Evolutionary conservation across 768 basidiomycete species (phyloP).

Genomic region (Podaxis sp.): DNA sequence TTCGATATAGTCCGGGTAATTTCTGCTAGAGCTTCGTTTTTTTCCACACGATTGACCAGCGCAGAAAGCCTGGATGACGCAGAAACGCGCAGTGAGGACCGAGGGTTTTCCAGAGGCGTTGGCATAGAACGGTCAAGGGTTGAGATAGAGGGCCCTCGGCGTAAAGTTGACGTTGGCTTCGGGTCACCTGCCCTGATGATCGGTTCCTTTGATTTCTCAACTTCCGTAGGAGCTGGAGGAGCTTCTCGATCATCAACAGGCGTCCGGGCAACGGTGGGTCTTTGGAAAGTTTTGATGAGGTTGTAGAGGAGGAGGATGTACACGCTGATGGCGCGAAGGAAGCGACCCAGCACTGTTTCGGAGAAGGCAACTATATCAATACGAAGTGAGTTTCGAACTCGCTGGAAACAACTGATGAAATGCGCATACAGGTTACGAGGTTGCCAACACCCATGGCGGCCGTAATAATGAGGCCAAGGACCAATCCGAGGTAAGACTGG

Average conservation of each 20-base stretch:
- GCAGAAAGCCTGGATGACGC: slow-evolving; percentile 9
- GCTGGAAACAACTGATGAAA: slow-evolving; percentile 15
- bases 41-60: slow-evolving; percentile 7
- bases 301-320: slow-evolving; percentile 62
- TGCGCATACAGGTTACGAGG: slow-evolving; percentile 53
- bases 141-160: not conserved
- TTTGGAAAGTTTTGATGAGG: slow-evolving; percentile 46
- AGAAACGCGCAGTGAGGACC: not conserved
- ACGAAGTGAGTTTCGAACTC: not conserved
- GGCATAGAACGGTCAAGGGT: not conserved
- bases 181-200: not conserved
- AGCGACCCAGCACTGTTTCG: slow-evolving; percentile 67
- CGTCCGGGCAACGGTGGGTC: not conserved
- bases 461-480: slow-evolving; percentile 53
- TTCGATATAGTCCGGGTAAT: slow-evolving; percentile 4
- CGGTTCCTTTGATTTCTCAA: not conserved
- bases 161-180: not conserved
- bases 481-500: slow-evolving; percentile 45
- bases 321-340: slow-evolving; percentile 60
- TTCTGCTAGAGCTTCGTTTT: slow-evolving; percentile 1
- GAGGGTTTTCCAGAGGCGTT: not conserved
- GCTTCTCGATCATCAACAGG: slow-evolving; percentile 1
- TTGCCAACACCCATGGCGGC: slow-evolving; percentile 56
- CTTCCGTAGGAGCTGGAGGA: not conserved
- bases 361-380: slow-evolving; percentile 57